These are phyloP conservation scores for Russula sp. DNA, from an alignment of 768 basidiomycete species.

Conservation along the genomic window DNA sequence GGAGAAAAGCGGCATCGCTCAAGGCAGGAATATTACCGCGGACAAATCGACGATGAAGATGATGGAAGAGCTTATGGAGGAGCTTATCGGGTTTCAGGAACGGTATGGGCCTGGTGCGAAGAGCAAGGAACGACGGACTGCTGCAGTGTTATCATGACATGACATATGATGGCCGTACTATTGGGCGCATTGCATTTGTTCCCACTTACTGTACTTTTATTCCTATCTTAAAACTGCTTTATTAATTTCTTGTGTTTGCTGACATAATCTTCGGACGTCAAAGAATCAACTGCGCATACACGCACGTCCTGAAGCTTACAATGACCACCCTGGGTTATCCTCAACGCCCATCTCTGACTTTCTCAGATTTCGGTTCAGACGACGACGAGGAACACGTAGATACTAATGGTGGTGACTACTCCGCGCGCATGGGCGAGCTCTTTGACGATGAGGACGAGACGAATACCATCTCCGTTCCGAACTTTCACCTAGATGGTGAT, in stretches of 20 bases:
- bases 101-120: constrained; percentile 61
- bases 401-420: constrained; percentile 50
- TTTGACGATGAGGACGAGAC: constrained; percentile 39
- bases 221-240: constrained; percentile 23
- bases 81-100: constrained; percentile 85
- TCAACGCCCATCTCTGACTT: constrained; percentile 27
- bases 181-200: not conserved
- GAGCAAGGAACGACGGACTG: constrained; percentile 34
- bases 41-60: constrained; percentile 56
- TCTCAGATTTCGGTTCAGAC: constrained; percentile 37
- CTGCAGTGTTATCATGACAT: constrained; percentile 29
- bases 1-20: constrained; percentile 18
- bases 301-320: not conserved
- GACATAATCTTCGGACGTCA: not conserved
- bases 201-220: constrained; percentile 22
- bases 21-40: not conserved
- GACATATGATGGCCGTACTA: not conserved
- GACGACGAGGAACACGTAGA: constrained; percentile 41
- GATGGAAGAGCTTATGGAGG: constrained; percentile 90
- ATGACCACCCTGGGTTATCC: constrained; percentile 10
- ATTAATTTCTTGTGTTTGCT: not conserved
- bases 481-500: constrained; percentile 21
- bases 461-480: not conserved
- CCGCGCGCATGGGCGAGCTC: constrained; percentile 63
- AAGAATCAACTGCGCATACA: not conserved